A percentile compares a stretch with the other conserved stretches of the same genome.
phyloP scores from a whole-genome alignment of 1,284 basidiomycete genomes.

The Ganoderma lingzhi region DNA sequence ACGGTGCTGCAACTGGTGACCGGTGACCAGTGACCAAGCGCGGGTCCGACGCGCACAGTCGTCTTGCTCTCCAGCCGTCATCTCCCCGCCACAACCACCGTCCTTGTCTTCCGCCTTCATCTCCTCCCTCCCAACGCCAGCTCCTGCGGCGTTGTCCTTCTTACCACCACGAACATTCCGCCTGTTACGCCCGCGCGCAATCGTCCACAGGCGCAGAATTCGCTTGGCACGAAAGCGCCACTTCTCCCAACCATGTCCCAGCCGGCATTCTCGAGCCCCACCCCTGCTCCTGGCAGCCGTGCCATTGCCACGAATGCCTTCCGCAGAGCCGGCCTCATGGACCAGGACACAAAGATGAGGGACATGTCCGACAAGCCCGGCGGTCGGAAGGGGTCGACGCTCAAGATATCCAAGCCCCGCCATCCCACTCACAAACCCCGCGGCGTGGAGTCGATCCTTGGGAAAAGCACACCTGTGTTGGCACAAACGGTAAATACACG shows the following conservation, averaged over 20 bases:
- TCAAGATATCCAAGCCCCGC: conserved; percentile 57
- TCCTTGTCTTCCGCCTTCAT: conserved; percentile 17
- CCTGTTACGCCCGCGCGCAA: conserved; percentile 28
- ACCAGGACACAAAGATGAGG: conserved; percentile 75
- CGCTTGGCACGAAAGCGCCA: conserved; percentile 27
- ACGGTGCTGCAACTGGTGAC: background rate
- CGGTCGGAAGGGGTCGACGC: conserved; percentile 63
- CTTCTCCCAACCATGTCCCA: conserved; percentile 44
- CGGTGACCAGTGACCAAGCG: conserved; percentile 14
- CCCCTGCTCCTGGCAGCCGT: conserved; percentile 57
- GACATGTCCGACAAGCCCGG: conserved; percentile 71
- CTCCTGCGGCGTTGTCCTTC: conserved; percentile 20
- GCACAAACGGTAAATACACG: conserved; percentile 64
- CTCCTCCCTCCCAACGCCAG: conserved; percentile 15
- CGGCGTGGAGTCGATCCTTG: conserved; percentile 58
- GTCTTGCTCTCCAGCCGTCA: conserved; percentile 31
- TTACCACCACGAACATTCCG: conserved; percentile 23
- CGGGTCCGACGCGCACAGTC: conserved; percentile 27
- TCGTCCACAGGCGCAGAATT: conserved; percentile 28
- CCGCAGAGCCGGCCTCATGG: conserved; percentile 74
- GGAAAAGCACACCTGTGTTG: conserved; percentile 56
- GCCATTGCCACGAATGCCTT: conserved; percentile 65
- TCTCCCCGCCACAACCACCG: conserved; percentile 24
- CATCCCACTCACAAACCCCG: conserved; percentile 64
- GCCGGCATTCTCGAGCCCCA: conserved; percentile 55